phyloP scores from a whole-genome alignment of 1,284 basidiomycete genomes.

The Sanghuangporus sanghuang region DNA sequence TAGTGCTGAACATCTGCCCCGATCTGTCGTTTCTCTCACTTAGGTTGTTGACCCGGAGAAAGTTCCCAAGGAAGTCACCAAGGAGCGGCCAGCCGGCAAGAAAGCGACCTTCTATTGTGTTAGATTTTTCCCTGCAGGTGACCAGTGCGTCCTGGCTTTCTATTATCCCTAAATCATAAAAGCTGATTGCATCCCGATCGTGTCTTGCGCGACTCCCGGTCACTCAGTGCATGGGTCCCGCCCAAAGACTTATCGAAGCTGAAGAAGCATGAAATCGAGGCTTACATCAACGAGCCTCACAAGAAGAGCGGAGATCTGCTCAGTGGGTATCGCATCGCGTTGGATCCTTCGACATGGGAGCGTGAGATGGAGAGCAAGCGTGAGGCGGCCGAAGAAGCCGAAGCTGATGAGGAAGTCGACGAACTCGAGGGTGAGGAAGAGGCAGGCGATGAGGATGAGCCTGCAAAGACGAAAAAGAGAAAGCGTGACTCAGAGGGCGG shows the following conservation, averaged over 20 bases:
- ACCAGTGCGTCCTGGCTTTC: conserved; percentile 64
- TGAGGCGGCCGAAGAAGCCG: conserved; percentile 46
- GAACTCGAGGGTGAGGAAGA: conserved; percentile 54
- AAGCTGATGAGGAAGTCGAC: conserved; percentile 65
- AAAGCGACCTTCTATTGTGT: conserved; percentile 66
- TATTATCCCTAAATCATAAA: background rate
- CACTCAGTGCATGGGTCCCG: conserved; percentile 76
- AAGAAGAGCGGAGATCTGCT: conserved; percentile 77
- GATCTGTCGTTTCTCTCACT: conserved; percentile 7
- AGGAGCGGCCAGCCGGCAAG: conserved; percentile 66
- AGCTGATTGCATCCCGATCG: conserved; percentile 1
- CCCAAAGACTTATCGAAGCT: conserved; percentile 81
- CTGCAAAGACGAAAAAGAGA: conserved; percentile 38
- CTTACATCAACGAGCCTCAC: conserved; percentile 70
- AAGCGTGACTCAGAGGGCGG: conserved; percentile 45
- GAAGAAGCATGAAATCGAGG: conserved; percentile 76
- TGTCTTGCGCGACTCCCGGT: conserved; percentile 16
- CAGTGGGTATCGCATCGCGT: conserved; percentile 77
- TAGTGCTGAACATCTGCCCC: conserved; percentile 5
- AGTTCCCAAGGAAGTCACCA: conserved; percentile 54
- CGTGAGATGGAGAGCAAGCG: conserved; percentile 44
- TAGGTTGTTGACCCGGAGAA: conserved; percentile 73
- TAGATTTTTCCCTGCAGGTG: conserved; percentile 85
- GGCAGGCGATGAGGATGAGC: conserved; percentile 48
- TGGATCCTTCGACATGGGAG: conserved; percentile 78